phyloP scores from a whole-genome alignment of 2,329 filamentous ascomycete genomes.

The Penicillium freii region DNA sequence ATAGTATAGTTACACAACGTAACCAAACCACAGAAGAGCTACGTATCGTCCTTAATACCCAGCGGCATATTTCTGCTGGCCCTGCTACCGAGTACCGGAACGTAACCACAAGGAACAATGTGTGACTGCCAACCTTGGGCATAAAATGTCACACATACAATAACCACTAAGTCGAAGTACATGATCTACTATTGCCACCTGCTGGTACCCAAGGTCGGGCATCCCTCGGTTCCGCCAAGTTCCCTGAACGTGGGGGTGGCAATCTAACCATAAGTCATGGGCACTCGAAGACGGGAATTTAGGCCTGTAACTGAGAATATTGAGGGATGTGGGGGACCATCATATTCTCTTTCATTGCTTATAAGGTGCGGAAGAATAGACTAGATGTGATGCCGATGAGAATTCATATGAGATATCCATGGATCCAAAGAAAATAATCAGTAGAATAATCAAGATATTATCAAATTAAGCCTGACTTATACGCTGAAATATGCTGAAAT shows the following conservation, averaged over 20 bases:
- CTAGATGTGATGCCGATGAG: no score
- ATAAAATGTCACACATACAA: neutral
- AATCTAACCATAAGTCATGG: neutral
- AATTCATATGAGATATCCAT: neutral
- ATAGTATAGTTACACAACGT: neutral
- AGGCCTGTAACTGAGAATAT: neutral
- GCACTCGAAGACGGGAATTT: neutral
- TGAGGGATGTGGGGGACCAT: neutral
- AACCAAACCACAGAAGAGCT: neutral
- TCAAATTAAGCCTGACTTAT: neutral
- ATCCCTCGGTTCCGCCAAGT: neutral
- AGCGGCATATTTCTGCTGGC: neutral
- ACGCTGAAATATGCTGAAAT: neutral
- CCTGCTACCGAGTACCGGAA: neutral
- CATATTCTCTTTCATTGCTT: neutral
- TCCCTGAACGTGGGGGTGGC: slow-evolving; percentile 4
- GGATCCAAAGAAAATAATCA: no score
- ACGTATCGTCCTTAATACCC: neutral
- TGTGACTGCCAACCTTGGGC: neutral
- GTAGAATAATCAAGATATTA: neutral
- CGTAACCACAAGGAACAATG: neutral
- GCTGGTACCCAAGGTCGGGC: neutral
- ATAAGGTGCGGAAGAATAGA: neutral
- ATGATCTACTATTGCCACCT: neutral
- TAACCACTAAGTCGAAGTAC: neutral